A percentile compares a stretch with the other conserved stretches of the same genome.
Evolutionary conservation across 306 rosid genomes (phyloP).

Genomic region (Chamaecrista fasciculata): DNA sequence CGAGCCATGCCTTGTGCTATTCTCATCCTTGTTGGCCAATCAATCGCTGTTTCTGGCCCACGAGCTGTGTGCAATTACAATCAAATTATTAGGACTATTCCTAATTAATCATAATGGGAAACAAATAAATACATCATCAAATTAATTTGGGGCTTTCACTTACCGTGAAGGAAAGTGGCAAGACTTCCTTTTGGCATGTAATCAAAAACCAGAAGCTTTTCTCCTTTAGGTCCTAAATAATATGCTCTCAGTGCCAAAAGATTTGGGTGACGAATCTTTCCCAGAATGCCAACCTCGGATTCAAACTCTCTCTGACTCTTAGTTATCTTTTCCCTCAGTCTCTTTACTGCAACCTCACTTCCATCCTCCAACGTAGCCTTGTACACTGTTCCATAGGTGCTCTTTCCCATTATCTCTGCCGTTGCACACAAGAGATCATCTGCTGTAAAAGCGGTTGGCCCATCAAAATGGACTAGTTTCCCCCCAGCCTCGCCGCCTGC

Average conservation of each 20-base stretch:
- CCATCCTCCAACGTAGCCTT: constrained; percentile 95
- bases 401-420: constrained; percentile 95
- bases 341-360: constrained; percentile 91
- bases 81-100: too few relatives aligned
- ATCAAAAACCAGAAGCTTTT: constrained; percentile 88
- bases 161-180: constrained; percentile 68
- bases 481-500: constrained; percentile 76
- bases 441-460: constrained; percentile 73
- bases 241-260: constrained; percentile 80
- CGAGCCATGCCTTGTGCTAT: constrained; percentile 57
- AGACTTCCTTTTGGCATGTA: constrained; percentile 76
- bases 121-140: too few relatives aligned
- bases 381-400: constrained; percentile 88
- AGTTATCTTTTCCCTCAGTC: constrained; percentile 84
- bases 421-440: constrained; percentile 95
- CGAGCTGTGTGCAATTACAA: constrained; percentile 39
- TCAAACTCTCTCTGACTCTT: constrained; percentile 81
- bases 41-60: constrained; percentile 46
- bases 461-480: constrained; percentile 82
- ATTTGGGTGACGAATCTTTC: constrained; percentile 78
- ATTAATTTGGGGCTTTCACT: too few relatives aligned
- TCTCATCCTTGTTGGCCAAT: constrained; percentile 82
- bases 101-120: too few relatives aligned
- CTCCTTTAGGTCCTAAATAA: constrained; percentile 87
- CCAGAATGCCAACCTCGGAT: constrained; percentile 65